These are phyloP conservation scores for Nepenthes alata DNA, from an alignment of 179 eudicot genomes.

Conservation along the genomic window DNA sequence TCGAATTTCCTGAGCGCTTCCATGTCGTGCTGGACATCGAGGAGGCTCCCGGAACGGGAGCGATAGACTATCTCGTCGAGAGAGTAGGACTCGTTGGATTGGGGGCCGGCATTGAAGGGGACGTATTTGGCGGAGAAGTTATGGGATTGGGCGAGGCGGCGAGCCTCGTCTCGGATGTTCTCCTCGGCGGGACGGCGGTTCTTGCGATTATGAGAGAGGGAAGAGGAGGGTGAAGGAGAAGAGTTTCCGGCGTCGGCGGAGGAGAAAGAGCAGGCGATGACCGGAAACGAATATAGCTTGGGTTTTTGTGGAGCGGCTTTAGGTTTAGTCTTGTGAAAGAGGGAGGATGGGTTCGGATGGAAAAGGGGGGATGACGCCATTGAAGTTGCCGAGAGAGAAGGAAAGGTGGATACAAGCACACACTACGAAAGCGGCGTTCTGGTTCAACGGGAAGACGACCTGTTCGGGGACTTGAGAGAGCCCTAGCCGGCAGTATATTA, in stretches of 20 bases:
- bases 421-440: too few species aligned
- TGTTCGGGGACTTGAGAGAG: too few species aligned
- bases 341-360: slow-evolving; percentile 8
- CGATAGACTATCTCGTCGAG: slow-evolving; percentile 79
- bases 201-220: slow-evolving; percentile 11
- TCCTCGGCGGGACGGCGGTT: slow-evolving; percentile 40
- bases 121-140: slow-evolving; percentile 49
- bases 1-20: slow-evolving; percentile 40
- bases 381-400: neutral
- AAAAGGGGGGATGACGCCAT: slow-evolving; percentile 21
- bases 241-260: neutral
- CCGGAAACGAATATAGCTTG: neutral
- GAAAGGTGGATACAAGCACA: too few species aligned
- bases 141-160: slow-evolving; percentile 30
- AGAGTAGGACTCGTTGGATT: slow-evolving; percentile 52
- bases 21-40: slow-evolving; percentile 70
- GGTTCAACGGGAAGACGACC: too few species aligned
- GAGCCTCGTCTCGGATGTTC: slow-evolving; percentile 72
- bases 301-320: slow-evolving; percentile 2
- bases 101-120: slow-evolving; percentile 32
- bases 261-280: slow-evolving; percentile 16
- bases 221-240: slow-evolving; percentile 6
- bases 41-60: slow-evolving; percentile 53
- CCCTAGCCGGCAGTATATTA: too few species aligned
- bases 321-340: slow-evolving; percentile 11